Evolutionary conservation across 202 grass and related monocot species (phyloP).

Genomic region (Schoenoplectus triqueter): DNA sequence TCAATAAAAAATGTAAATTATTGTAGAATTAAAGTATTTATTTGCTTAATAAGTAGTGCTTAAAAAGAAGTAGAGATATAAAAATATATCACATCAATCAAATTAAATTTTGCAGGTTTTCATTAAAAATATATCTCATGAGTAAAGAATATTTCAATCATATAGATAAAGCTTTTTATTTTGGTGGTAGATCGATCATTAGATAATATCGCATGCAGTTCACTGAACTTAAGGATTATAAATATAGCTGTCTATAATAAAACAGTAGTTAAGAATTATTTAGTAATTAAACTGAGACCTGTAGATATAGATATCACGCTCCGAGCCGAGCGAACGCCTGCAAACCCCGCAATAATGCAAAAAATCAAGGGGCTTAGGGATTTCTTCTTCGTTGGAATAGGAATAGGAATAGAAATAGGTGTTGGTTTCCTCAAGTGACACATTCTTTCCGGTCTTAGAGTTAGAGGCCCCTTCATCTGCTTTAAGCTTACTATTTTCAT

Average conservation of each 20-base stretch:
- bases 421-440: constrained; percentile 16
- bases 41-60: too few relatives aligned
- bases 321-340: constrained; percentile 38
- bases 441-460: constrained; percentile 25
- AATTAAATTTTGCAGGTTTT: too few relatives aligned
- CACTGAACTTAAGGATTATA: neutral
- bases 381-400: constrained; percentile 15
- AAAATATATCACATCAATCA: too few relatives aligned
- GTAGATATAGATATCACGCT: constrained; percentile 65
- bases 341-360: constrained; percentile 49
- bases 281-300: constrained; percentile 39
- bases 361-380: constrained; percentile 49
- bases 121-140: too few relatives aligned
- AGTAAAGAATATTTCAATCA: neutral
- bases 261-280: neutral
- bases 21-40: too few relatives aligned
- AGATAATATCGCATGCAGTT: neutral
- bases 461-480: neutral
- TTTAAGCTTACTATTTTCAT: constrained; percentile 12
- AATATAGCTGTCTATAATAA: neutral
- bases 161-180: neutral
- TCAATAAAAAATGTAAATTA: too few relatives aligned
- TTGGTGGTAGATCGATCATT: neutral
- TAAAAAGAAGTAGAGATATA: too few relatives aligned
- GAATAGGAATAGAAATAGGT: neutral